Conservation (phyloP, 2,329 filamentous ascomycete genomes). For the Hypoxylon sp. region DNA sequence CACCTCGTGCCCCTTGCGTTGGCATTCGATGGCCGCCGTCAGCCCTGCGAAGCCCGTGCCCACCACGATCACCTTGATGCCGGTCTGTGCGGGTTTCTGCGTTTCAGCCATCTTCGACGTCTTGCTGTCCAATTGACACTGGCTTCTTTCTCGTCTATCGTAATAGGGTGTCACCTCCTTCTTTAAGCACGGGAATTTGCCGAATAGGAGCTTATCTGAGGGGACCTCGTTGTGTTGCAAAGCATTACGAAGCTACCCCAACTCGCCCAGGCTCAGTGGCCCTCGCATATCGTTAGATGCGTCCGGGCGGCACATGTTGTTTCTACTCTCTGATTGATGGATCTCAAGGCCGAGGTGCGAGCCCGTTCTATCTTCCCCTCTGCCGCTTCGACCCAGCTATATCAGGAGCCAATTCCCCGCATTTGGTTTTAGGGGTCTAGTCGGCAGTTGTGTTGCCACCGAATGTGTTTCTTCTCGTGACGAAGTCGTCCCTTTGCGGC, state of each 20-base stretch:
- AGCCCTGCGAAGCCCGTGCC: slow-evolving; percentile 66
- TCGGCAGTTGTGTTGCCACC: slow-evolving; percentile 29
- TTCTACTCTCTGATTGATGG: slow-evolving; percentile 7
- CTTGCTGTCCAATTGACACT: not conserved
- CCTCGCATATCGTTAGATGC: slow-evolving; percentile 10
- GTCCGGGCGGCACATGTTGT: slow-evolving; percentile 18
- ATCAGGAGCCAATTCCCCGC: slow-evolving; percentile 29
- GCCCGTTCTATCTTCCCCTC: slow-evolving; percentile 12
- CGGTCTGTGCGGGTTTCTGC: slow-evolving; percentile 46
- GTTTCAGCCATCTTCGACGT: slow-evolving; percentile 36
- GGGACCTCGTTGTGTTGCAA: slow-evolving; percentile 5
- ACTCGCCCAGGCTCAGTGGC: not conserved
- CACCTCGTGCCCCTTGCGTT: slow-evolving; percentile 61
- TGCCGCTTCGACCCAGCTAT: slow-evolving; percentile 19
- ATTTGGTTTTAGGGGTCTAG: slow-evolving; percentile 1
- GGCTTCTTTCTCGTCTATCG: not conserved
- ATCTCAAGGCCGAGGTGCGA: slow-evolving; percentile 7
- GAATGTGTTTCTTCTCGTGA: not conserved
- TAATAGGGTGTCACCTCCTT: slow-evolving; percentile 1
- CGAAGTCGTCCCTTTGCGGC: not conserved
- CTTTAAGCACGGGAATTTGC: slow-evolving; percentile 10
- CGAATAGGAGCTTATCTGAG: slow-evolving; percentile 3
- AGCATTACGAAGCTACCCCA: slow-evolving; percentile 3
- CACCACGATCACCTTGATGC: slow-evolving; percentile 57
- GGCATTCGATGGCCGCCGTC: slow-evolving; percentile 66